Conservation (phyloP, 2,329 filamentous ascomycete genomes). For the Metarhizium humberi region DNA sequence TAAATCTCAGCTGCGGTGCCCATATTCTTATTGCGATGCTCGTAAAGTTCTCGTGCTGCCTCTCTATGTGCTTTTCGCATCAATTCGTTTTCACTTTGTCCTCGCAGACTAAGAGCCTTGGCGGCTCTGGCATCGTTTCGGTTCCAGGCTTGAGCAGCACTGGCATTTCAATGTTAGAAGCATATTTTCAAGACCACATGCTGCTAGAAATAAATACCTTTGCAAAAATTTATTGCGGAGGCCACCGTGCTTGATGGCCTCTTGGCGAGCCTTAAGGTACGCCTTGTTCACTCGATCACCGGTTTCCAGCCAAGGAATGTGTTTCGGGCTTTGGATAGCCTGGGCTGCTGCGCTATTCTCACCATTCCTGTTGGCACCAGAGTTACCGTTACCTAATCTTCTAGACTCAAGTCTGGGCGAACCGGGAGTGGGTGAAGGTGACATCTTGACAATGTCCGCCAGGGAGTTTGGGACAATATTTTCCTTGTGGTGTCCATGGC, state of each 20-base stretch:
- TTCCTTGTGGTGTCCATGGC: constrained; percentile 68
- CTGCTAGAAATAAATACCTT: constrained; percentile 47
- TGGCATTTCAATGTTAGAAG: constrained; percentile 23
- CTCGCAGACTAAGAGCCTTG: constrained; percentile 86
- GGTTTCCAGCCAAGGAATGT: constrained; percentile 95
- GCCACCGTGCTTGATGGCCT: constrained; percentile 95
- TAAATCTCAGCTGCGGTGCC: constrained; percentile 62
- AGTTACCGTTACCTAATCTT: constrained; percentile 6
- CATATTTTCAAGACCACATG: neutral
- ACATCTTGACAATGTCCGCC: constrained; percentile 93
- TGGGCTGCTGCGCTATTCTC: constrained; percentile 76
- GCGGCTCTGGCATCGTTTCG: constrained; percentile 93
- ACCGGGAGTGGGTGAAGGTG: constrained; percentile 66
- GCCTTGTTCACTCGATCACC: constrained; percentile 84
- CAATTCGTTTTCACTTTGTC: constrained; percentile 91
- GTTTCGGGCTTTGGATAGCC: constrained; percentile 77
- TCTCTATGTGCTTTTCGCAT: constrained; percentile 97
- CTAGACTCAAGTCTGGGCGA: constrained; percentile 50
- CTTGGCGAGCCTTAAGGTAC: constrained; percentile 88
- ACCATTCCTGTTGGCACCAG: constrained; percentile 30
- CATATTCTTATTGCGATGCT: constrained; percentile 74
- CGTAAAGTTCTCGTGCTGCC: constrained; percentile 83
- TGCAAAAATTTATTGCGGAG: constrained; percentile 95
- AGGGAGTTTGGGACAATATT: constrained; percentile 62
- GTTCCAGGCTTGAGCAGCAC: constrained; percentile 96